Conservation (phyloP, 495 filamentous ascomycete genomes). For the Hypoxylon trugodes region DNA sequence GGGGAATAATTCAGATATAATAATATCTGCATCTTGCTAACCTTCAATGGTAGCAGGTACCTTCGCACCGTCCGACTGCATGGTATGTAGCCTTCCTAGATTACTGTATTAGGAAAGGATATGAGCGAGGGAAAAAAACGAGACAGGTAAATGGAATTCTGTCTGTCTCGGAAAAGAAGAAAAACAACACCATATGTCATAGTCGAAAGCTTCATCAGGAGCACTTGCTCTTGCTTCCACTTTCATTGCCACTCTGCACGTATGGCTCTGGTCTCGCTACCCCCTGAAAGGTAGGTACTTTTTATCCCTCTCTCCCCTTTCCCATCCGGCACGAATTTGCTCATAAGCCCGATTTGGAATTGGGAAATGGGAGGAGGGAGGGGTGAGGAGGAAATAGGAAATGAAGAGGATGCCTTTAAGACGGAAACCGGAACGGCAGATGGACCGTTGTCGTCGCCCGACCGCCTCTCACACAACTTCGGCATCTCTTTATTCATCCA, state of each 20-base stretch:
- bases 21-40: conserved; percentile 7
- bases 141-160: too few relatives aligned
- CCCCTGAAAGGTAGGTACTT: too few relatives aligned
- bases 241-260: too few relatives aligned
- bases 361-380: conserved; percentile 7
- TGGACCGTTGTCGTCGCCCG: conserved; percentile 25
- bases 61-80: not conserved
- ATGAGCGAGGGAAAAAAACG: conserved; percentile 11
- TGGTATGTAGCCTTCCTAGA: conserved; percentile 12
- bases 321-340: too few relatives aligned
- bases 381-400: conserved; percentile 24
- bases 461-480: conserved; percentile 31
- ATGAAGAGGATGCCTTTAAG: conserved; percentile 3
- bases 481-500: conserved; percentile 25
- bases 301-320: too few relatives aligned
- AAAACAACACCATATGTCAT: too few relatives aligned
- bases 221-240: too few relatives aligned
- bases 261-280: too few relatives aligned
- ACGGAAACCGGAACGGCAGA: conserved; percentile 33
- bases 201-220: too few relatives aligned
- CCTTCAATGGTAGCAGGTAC: conserved; percentile 16
- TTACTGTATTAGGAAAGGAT: conserved; percentile 12
- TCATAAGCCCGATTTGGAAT: conserved; percentile 19
- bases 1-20: conserved; percentile 5
- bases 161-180: too few relatives aligned